Evolutionary conservation across 441 rosid genomes (phyloP).

Genomic region (Arabidopsis lyrata): DNA sequence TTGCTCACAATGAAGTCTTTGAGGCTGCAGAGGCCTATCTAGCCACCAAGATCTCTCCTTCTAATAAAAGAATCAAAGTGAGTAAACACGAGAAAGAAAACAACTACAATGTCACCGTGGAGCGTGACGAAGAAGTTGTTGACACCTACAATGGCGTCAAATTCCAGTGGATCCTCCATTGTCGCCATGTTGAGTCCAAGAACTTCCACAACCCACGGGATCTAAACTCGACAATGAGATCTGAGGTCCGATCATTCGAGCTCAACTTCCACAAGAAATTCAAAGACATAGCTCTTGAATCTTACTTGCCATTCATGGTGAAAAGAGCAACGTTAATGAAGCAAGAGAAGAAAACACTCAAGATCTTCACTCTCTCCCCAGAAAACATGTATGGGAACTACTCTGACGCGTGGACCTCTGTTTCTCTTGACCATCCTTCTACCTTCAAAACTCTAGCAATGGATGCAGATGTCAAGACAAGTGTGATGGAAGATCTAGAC

Average conservation of each 20-base stretch:
- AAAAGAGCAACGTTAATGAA: constrained; percentile 45
- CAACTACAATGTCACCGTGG: constrained; percentile 52
- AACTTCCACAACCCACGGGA: constrained; percentile 35
- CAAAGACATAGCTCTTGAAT: constrained; percentile 52
- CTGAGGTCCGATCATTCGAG: constrained; percentile 56
- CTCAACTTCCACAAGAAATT: constrained; percentile 62
- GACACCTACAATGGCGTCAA: constrained; percentile 63
- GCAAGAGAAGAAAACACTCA: constrained; percentile 59
- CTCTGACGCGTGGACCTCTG: constrained; percentile 59
- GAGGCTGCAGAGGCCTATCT: constrained; percentile 63
- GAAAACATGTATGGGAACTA: constrained; percentile 22
- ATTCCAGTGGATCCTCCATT: constrained; percentile 57
- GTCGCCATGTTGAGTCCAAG: constrained; percentile 49
- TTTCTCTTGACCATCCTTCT: constrained; percentile 73
- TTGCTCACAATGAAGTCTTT: constrained; percentile 61
- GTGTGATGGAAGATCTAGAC: constrained; percentile 59
- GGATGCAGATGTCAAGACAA: constrained; percentile 51
- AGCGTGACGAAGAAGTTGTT: constrained; percentile 54
- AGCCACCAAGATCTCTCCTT: constrained; percentile 53
- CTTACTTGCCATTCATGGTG: constrained; percentile 59
- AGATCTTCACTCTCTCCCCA: constrained; percentile 53
- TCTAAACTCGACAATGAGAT: constrained; percentile 34
- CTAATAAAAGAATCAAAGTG: constrained; percentile 56
- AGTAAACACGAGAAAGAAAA: constrained; percentile 63
- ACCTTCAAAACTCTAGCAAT: constrained; percentile 68